A percentile compares a stretch with the other conserved stretches of the same genome.
phyloP scores from a whole-genome alignment of 768 basidiomycete species.

The Serendipita vermifera region DNA sequence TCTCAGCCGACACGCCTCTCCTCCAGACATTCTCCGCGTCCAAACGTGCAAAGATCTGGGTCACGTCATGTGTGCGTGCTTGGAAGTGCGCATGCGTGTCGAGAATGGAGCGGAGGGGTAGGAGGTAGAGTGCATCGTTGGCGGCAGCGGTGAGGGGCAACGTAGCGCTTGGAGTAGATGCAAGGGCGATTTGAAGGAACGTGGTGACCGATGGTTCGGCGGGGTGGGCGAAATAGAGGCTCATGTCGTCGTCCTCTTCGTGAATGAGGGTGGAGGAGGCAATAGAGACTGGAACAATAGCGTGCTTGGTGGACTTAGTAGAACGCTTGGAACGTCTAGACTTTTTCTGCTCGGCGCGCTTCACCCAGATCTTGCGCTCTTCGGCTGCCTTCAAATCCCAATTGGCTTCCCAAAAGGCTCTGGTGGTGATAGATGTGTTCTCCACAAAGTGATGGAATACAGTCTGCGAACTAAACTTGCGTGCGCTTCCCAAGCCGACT shows the following conservation, averaged over 20 bases:
- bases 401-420: conserved; percentile 64
- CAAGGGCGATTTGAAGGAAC: conserved; percentile 59
- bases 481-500: conserved; percentile 61
- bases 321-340: conserved; percentile 22
- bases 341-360: conserved; percentile 21
- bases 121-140: conserved; percentile 25
- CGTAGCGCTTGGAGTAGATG: conserved; percentile 57
- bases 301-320: conserved; percentile 1
- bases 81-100: conserved; percentile 40
- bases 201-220: conserved; percentile 38
- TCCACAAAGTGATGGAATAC: conserved; percentile 70
- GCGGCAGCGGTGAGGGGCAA: conserved; percentile 34
- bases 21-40: conserved; percentile 60
- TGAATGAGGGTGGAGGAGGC: too few relatives aligned
- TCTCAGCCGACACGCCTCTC: conserved; percentile 44
- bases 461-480: conserved; percentile 62
- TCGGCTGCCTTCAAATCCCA: conserved; percentile 46
- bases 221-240: conserved; percentile 36
- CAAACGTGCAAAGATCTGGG: conserved; percentile 54
- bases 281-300: conserved; percentile 6
- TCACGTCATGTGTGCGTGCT: conserved; percentile 49
- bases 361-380: conserved; percentile 26
- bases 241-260: conserved; percentile 35
- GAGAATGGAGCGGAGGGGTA: conserved; percentile 43
- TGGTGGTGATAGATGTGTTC: conserved; percentile 63